Evolutionary conservation across 2,329 filamentous ascomycete species (phyloP).

Genomic region (Botrytis galanthina): DNA sequence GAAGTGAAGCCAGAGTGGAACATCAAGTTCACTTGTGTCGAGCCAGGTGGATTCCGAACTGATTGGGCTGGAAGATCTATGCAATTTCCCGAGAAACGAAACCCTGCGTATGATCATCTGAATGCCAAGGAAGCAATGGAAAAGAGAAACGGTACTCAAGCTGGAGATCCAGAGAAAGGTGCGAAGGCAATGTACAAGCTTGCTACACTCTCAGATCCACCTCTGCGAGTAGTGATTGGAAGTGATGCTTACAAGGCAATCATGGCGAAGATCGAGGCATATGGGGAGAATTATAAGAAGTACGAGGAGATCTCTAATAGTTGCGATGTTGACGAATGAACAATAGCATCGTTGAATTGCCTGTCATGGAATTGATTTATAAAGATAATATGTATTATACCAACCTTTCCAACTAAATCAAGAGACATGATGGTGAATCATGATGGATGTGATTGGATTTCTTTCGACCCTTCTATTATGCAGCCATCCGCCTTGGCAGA

Average conservation of each 20-base stretch:
- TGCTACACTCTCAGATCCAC: slow-evolving; percentile 51
- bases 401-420: neutral
- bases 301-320: slow-evolving; percentile 33
- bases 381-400: neutral
- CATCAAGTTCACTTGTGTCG: slow-evolving; percentile 43
- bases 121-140: slow-evolving; percentile 42
- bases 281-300: slow-evolving; percentile 42
- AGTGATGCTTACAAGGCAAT: slow-evolving; percentile 51
- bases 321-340: slow-evolving; percentile 28
- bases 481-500: neutral
- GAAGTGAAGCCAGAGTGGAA: slow-evolving; percentile 43
- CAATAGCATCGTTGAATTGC: neutral
- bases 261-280: slow-evolving; percentile 50
- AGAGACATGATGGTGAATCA: neutral
- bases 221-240: slow-evolving; percentile 52
- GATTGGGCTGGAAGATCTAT: slow-evolving; percentile 42
- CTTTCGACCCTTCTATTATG: neutral
- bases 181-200: slow-evolving; percentile 54
- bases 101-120: slow-evolving; percentile 48
- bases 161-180: slow-evolving; percentile 48
- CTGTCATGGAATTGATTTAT: neutral
- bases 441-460: neutral
- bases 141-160: slow-evolving; percentile 35
- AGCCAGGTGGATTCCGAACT: slow-evolving; percentile 43
- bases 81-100: slow-evolving; percentile 44